Conservation (phyloP, 2,329 filamentous ascomycete species). For the Diaporthe citrichinensis region DNA sequence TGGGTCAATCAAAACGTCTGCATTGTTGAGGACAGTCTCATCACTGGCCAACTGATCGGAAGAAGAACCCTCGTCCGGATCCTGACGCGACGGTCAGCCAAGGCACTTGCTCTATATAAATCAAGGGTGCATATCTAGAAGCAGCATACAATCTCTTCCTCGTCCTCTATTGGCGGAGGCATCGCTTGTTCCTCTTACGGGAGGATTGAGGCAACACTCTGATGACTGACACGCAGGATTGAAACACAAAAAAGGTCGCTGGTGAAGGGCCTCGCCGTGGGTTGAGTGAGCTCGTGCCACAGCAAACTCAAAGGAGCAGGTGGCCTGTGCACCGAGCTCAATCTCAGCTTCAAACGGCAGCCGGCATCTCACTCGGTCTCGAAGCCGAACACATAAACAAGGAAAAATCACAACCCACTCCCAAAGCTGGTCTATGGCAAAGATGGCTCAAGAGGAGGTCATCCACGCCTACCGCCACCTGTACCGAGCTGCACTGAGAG, state of each 20-base stretch:
- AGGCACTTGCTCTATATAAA: neutral
- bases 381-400: neutral
- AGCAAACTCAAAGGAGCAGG: neutral
- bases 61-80: neutral
- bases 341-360: neutral
- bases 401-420: neutral
- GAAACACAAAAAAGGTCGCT: neutral
- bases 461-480: constrained; percentile 78
- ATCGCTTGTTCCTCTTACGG: neutral
- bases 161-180: constrained; percentile 30
- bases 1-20: neutral
- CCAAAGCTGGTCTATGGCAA: neutral
- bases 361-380: neutral
- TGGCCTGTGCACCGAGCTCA: constrained; percentile 33
- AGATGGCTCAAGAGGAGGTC: constrained; percentile 59
- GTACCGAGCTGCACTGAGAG: constrained; percentile 76
- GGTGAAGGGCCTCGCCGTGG: neutral
- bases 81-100: constrained; percentile 25
- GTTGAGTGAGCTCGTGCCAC: neutral
- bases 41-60: neutral
- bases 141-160: constrained; percentile 3
- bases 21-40: neutral
- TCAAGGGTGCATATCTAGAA: neutral
- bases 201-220: too few species aligned
- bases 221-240: neutral